Evolutionary conservation across 306 rosid genomes (phyloP), one percentile per base, ranked within the genome.

Genomic region (Mucuna pruriens): DNA sequence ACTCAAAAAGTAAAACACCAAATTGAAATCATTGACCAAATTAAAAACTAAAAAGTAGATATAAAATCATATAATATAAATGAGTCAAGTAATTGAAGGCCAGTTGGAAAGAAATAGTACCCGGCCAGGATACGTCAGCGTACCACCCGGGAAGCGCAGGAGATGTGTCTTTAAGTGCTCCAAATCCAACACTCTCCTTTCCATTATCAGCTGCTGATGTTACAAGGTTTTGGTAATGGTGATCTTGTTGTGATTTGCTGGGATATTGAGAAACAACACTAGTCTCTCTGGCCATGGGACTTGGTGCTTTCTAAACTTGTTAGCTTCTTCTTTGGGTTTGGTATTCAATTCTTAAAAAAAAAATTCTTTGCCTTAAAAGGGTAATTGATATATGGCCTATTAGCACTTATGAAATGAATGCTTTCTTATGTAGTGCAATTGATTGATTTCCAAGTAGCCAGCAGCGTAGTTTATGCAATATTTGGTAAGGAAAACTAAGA

Each of bases 61-160:
- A 22, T 10, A 6, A 11, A 23, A 23, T 58, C 17, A 13, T 9
- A 60, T 58, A 39, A 61, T 38, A 57, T 13, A 39, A 75, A 45
- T 5, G 0, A 44, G 22, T 26, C 1, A 44, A 10, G 4, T 45
- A 29, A 33, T 29, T 45, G 9, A 62, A 29, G 31, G 52, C n/a
- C n/a, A 49, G 4, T 13, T 22, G 54, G 55, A 29, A 58, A 80
- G 31, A 25, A 72, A 29, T 1, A 36, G 58, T 63, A 81, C 84
- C 84, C 0, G 80, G 69, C 75, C 80, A 81, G 6, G 84, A 64
- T 17, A 13, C 68, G 29, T 81, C 84, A 74, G 69, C 49, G 52
- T 74, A 64, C 80, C 80, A 81, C 16, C 84, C 84, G 2, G 80
- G 69, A 51, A 74, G 8, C 0, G 4, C 15, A 51, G 38, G 31